Conservation (phyloP, 352 stramenopile species). For the Pythium guiyangense region DNA sequence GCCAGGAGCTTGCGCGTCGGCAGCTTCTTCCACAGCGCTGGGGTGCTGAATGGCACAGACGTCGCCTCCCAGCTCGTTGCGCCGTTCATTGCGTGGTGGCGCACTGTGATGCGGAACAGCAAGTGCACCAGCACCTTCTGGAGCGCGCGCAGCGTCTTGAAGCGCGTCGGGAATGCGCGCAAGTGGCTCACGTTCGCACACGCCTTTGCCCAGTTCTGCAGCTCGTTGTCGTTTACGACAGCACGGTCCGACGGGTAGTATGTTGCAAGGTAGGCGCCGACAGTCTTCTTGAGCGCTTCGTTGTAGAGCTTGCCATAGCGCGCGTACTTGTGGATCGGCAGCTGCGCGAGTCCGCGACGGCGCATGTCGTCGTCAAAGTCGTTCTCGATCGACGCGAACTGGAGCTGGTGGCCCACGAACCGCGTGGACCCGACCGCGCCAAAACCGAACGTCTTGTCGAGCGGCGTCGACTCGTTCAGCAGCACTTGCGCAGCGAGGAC, state of each 20-base stretch:
- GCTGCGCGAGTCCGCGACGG: constrained; percentile 1
- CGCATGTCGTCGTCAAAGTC: constrained; percentile 6
- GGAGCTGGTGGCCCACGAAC: background rate
- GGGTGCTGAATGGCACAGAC: constrained; percentile 34
- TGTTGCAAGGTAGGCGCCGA: too few species aligned
- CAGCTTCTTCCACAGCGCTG: constrained; percentile 36
- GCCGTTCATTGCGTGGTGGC: constrained; percentile 55
- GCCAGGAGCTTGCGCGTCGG: too few species aligned
- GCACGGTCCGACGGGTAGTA: too few species aligned
- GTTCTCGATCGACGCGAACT: constrained; percentile 1
- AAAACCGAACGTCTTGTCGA: too few species aligned
- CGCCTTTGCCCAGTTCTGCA: constrained; percentile 28
- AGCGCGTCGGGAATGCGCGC: constrained; percentile 27
- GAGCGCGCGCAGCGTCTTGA: too few species aligned
- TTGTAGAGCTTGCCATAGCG: too few species aligned
- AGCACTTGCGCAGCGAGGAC: constrained; percentile 25
- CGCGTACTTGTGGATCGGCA: constrained; percentile 7
- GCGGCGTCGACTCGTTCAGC: constrained; percentile 29
- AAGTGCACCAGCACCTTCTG: too few species aligned
- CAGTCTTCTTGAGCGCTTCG: too few species aligned
- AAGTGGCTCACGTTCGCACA: constrained; percentile 2
- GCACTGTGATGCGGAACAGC: too few species aligned
- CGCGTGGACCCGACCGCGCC: constrained; percentile 16
- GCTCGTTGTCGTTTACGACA: constrained; percentile 7
- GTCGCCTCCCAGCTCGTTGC: constrained; percentile 35